phyloP scores from a whole-genome alignment of 805 yeast genomes.

The Sugiyamaella smithiae region DNA sequence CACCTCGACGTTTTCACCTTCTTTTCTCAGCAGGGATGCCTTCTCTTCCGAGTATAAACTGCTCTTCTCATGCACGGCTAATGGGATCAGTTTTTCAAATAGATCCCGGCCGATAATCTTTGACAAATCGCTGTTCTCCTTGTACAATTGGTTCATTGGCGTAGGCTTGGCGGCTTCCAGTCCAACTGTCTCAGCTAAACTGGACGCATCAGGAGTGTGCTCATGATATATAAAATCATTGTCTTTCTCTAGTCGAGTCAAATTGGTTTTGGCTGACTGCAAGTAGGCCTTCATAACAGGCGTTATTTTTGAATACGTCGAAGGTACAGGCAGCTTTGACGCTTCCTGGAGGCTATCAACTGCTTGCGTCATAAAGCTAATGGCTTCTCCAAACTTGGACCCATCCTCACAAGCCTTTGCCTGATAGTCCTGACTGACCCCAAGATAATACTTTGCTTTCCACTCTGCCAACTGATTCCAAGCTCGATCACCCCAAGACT shows the following conservation, averaged over 20 bases:
- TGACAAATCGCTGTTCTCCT: slow-evolving; percentile 46
- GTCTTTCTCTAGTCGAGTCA: slow-evolving; percentile 59
- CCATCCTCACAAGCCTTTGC: slow-evolving; percentile 52
- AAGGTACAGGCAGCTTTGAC: slow-evolving; percentile 15
- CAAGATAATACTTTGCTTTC: slow-evolving; percentile 54
- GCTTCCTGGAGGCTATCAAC: slow-evolving; percentile 31
- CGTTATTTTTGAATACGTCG: slow-evolving; percentile 22
- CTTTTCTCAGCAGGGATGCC: slow-evolving; percentile 69
- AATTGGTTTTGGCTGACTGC: slow-evolving; percentile 31
- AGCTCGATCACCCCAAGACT: slow-evolving; percentile 42
- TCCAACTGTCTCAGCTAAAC: slow-evolving; percentile 63
- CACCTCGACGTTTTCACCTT: slow-evolving; percentile 69
- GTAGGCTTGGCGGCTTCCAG: slow-evolving; percentile 60
- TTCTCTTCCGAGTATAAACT: slow-evolving; percentile 88
- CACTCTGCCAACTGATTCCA: slow-evolving; percentile 55
- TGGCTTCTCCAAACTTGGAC: slow-evolving; percentile 70
- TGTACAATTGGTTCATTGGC: slow-evolving; percentile 41
- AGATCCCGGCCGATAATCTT: slow-evolving; percentile 52
- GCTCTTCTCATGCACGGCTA: slow-evolving; percentile 80
- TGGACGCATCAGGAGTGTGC: slow-evolving; percentile 56
- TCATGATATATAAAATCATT: slow-evolving; percentile 90
- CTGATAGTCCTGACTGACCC: slow-evolving; percentile 60
- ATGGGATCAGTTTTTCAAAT: slow-evolving; percentile 77
- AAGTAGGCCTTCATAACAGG: slow-evolving; percentile 24
- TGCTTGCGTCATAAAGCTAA: slow-evolving; percentile 60